Evolutionary conservation across 192 early-diverging fungal genomes (phyloP), one percentile per base, ranked within the genome.

Genomic region (Dimargaris cristalligena): DNA sequence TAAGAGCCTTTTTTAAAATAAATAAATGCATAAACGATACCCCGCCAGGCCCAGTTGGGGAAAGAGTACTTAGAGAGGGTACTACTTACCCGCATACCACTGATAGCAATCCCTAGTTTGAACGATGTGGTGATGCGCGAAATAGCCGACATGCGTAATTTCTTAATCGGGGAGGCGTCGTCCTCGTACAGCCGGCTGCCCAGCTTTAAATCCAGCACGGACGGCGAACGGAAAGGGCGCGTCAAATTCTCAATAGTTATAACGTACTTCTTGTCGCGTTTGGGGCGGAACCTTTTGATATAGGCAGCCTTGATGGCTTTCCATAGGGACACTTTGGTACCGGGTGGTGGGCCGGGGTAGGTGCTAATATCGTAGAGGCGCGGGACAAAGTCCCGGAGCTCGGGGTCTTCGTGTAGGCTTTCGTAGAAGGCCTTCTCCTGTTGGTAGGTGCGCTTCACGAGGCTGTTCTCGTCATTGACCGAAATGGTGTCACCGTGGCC

Each of bases 191-290:
- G 67, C 54, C 78, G 74, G 1, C 75, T 77, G 6, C 94, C 94
- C 38, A 97, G 62, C 67, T 97, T 97, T 23, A 94, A 47, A 67
- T 97, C 94, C 44, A 88, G 63, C 14, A 93, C 71, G 60, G 86
- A 93, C 2, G 91, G 81, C 35, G 78, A 65, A 10, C 58, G 70
- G 62, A 89, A 89, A 16, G 75, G 72, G 52, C 64, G 59, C 3
- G 84, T 56, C 46, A 92, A 45, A 56, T 97, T 91, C 62, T 93
- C 85, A 56, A 94, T 50, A 26, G 49, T 50, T 11, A 50, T 4
- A n/a, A 50, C 23, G 49, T 26, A 50, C 23, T 20, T 20, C 25
- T 50, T 50, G 22, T 50, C 49, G 2, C 49, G 49, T 2, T 20
- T 13, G 2, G 49, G 49, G 10, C 49, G 49, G 49, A 41, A 6